Evolutionary conservation across 495 filamentous ascomycete species (phyloP), one percentile per base, ranked within the genome.

Genomic region (Ramalina peruviana): DNA sequence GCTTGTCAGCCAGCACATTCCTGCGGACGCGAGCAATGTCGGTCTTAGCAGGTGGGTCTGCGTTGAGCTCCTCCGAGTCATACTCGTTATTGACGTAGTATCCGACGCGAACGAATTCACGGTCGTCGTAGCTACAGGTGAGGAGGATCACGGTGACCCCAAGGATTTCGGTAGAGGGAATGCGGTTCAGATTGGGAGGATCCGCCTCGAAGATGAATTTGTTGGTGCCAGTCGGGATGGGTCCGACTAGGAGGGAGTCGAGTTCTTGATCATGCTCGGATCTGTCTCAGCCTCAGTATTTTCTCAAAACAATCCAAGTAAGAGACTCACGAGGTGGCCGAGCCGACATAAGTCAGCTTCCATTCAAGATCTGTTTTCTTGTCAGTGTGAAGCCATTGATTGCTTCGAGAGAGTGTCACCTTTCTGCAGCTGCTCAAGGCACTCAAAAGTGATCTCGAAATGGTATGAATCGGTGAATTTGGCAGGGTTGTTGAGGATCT

Each of bases 31-130:
- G 84, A 60, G 97, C 93, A 49, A 95, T 82, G 57, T 89, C 76
- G 27, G 88, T 86, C 72, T 94, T 93, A 41, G 86, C 76, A 3
- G 93, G 92, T 12, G 92, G 93, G 49, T 95, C 86, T 21, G 80
- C 78, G 52, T 75, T 78, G 42, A 98, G 74, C 67, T 94, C 87
- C 57, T 95, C 88, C 21, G 82, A 83, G 56, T 90, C 85, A 64
- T 98, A 98, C 63, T 97, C 93, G 57, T 97, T 97, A 71, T 95
- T 98, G 51, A 96, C 89, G 58, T 98, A 98, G 75, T 98, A 98
- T 38, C 92, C 92, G 20, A 98, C 92, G 57, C 92, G 89, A 37
- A 98, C 92, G 58, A 98, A 98, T 65, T 98, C 92, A 58, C 92
- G 76, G 48, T 83, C 81, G 59, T 97, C 92, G 68, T 98, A 98